Evolutionary conservation across 352 stramenopile genomes (phyloP), one percentile per base, ranked within the genome.

Genomic region (Globisporangium orthogonon): DNA sequence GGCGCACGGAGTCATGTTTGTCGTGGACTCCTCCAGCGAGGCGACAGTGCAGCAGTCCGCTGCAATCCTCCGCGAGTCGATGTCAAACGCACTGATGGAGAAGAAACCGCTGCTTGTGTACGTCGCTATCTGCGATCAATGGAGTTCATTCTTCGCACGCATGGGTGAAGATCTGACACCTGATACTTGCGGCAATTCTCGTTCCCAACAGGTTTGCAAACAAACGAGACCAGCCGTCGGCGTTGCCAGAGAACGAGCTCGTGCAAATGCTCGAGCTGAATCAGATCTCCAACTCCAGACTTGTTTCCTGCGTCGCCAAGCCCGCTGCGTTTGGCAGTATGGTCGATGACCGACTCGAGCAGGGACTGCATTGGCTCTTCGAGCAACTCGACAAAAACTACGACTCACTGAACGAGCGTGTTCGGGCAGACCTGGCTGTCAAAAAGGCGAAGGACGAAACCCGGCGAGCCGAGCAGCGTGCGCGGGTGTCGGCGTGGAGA

Each of bases 81-180:
- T 94, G 81, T 40, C 58, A 7, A 76, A 84, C 48, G 50, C 62
- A 2, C 61, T 74, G 23, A 85, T 91, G 68, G 45, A 53, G 1
- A 66, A 67, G 56, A 91, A 94, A 47, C 81, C 81, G 1, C 56
- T 91, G 50, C 71, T 91, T 41, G 69, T 94, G 83, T 91, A 62
- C 45, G 77, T 58, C 23, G 23, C 23, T 23, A 23, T 7, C 39
- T 11, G 13, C 7, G 40, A 23, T 23, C 23, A 23, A 23, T 23
- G 23, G 23, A 23, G 23, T 23, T 23, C 23, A 23, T 23, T 23
- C 23, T 23, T 23, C 23, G 23, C 23, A 23, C 23, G 23, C 23
- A 23, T 23, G 3, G 35, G 35, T 17, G 7, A 14, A 37, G 7
- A 9, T 61, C 15, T 40, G 35, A 53, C 31, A 15, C 11, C 18